Base-by-base conservation (phyloP, 192 early-diverging fungal genomes). In the Coemansia sp. region DNA sequence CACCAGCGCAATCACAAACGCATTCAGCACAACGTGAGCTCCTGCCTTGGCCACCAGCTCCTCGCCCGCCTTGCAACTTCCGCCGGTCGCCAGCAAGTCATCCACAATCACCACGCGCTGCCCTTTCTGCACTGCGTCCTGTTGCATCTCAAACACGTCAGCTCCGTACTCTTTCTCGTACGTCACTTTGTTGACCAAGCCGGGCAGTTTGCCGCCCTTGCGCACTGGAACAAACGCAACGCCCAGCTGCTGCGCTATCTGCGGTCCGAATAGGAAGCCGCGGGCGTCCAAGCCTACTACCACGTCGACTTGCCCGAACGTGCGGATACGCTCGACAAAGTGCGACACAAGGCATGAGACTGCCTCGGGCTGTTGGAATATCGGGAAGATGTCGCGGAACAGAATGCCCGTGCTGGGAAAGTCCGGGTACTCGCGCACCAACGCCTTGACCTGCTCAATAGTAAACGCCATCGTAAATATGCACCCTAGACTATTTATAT, bases 141-240 rank as follows among this genome's bases (percentile, higher is more conserved):
- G 67, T 72, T 94, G 89, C 82, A 99, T 91, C 83, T 99, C 96
- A 82, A 99, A 97, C 59, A 88, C 77, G 58, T 99, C 97, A 81
- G 81, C 75, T 57, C 97, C 97, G 72, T 99, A 99, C 75, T 99
- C 97, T 85, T 98, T 97, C 31, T 82, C 77, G 68, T 98, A 99
- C 3, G 81, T 80, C 40, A 87, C 93, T 22, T 67, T 73, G 23
- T 82, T 86, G 46, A 82, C 85, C 21, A 81, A 79, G 21, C 95
- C 95, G 1, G 97, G 96, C 31, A 98, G 87, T 83, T 99, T 99
- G 23, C 97, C 97, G 28, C 88, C 82, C 85, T 99, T 99, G 56
- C 97, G 87, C 48, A 97, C 91, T 36, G 97, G 97, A 1, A 87
- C 96, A 83, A 99, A 99, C 20, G 90, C 86, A 63, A 89, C 90